Evolutionary conservation across 129 eudicot genomes (phyloP).

Genomic region (Lactuca saligna): DNA sequence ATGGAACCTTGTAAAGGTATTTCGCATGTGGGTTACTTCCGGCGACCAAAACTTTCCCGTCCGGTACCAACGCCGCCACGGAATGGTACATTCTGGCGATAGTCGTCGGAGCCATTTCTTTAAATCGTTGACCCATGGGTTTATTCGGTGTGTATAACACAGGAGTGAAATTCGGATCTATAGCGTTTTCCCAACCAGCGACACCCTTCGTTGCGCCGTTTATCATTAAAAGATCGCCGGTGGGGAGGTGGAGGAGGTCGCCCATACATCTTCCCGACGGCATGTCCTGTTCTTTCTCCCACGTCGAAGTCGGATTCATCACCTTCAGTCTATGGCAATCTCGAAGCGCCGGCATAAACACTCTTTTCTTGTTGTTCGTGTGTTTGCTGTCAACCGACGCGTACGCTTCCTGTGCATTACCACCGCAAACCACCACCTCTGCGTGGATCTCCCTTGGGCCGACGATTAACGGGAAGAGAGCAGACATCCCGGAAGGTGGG

Average conservation of each 20-base stretch:
- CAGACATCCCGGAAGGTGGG: slow-evolving; percentile 77
- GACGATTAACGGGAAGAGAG: slow-evolving; percentile 60
- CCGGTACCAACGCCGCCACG: slow-evolving; percentile 51
- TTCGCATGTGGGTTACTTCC: slow-evolving; percentile 69
- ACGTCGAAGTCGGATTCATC: slow-evolving; percentile 20
- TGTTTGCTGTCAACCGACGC: slow-evolving; percentile 41
- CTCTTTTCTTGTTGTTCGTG: slow-evolving; percentile 24
- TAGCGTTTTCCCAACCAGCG: slow-evolving; percentile 73
- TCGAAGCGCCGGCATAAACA: slow-evolving; percentile 50
- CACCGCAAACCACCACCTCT: slow-evolving; percentile 75
- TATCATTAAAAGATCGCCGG: slow-evolving; percentile 56
- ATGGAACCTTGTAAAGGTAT: slow-evolving; percentile 33
- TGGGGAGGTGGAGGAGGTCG: slow-evolving; percentile 68
- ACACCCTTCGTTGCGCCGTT: slow-evolving; percentile 78
- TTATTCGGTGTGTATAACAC: slow-evolving; percentile 53
- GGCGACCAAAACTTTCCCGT: slow-evolving; percentile 57
- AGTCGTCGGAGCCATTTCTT: slow-evolving; percentile 36
- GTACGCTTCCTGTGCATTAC: slow-evolving; percentile 53
- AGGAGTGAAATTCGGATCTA: slow-evolving; percentile 60
- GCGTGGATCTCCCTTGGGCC: slow-evolving; percentile 10
- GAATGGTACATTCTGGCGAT: slow-evolving; percentile 94
- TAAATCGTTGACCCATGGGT: slow-evolving; percentile 48
- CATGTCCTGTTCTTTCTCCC: slow-evolving; percentile 81
- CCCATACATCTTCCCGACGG: slow-evolving; percentile 72
- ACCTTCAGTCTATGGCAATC: slow-evolving; percentile 60